phyloP scores from a whole-genome alignment of 306 rosid genomes.

The Cajanus cajan region DNA sequence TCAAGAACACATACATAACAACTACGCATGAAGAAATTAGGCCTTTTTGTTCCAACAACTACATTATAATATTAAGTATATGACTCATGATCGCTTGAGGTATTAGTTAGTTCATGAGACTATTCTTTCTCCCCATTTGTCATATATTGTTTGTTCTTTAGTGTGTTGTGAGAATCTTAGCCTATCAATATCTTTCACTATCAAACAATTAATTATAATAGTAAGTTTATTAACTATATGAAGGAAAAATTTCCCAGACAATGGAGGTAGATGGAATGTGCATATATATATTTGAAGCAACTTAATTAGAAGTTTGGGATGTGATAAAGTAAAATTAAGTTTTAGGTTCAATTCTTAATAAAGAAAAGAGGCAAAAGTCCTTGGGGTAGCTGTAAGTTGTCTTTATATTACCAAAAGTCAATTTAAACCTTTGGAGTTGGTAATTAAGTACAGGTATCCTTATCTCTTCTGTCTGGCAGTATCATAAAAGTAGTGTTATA shows the following conservation, averaged over 20 bases:
- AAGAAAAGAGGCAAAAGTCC: constrained; percentile 25
- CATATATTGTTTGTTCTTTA: constrained; percentile 35
- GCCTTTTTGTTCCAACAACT: constrained; percentile 34
- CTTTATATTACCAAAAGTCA: constrained; percentile 32
- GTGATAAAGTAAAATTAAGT: constrained; percentile 10
- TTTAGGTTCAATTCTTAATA: constrained; percentile 23
- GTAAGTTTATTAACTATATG: background rate
- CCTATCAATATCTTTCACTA: background rate
- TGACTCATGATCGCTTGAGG: constrained; percentile 35
- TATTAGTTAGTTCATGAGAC: constrained; percentile 25
- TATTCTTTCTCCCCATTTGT: constrained; percentile 33
- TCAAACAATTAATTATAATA: background rate
- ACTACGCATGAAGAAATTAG: constrained; percentile 30
- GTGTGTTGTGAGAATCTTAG: constrained; percentile 20
- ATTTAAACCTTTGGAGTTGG: constrained; percentile 37
- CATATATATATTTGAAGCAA: background rate
- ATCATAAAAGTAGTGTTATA: constrained; percentile 25
- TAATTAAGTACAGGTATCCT: constrained; percentile 24
- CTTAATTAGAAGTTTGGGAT: background rate
- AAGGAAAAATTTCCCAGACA: background rate
- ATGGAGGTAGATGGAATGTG: background rate
- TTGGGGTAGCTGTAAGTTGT: constrained; percentile 25
- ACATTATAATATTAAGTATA: constrained; percentile 12
- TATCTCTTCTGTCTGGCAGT: constrained; percentile 22
- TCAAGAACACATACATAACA: constrained; percentile 26